Evolutionary conservation across 345 rosid genomes (phyloP).

Genomic region (Carallia brachiata): DNA sequence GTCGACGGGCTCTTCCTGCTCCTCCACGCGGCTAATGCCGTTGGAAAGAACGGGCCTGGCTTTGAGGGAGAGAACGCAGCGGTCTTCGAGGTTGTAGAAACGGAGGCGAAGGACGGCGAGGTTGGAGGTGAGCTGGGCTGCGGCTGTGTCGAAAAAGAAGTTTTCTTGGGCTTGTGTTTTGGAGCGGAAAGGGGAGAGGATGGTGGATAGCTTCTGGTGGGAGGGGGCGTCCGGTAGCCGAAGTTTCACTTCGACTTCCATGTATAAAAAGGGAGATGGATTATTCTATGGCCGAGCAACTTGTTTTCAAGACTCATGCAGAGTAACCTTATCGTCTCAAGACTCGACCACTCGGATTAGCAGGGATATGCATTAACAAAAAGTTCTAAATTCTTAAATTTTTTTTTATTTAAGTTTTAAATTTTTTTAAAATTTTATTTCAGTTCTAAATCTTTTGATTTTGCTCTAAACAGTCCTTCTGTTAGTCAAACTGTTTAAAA

Average conservation of each 20-base stretch:
- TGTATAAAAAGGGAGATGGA: background rate
- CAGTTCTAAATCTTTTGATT: too few species aligned
- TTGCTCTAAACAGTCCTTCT: too few species aligned
- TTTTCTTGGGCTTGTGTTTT: conserved; percentile 26
- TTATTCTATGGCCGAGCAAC: too few species aligned
- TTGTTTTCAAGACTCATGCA: too few species aligned
- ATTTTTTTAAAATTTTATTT: too few species aligned
- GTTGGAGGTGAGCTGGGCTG: conserved; percentile 20
- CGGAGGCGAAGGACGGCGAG: conserved; percentile 27
- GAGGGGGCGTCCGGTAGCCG: conserved; percentile 16
- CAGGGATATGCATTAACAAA: too few species aligned
- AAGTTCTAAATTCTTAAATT: too few species aligned
- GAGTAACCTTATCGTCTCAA: too few species aligned
- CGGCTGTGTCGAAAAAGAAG: conserved; percentile 24
- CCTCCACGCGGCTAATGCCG: conserved; percentile 29
- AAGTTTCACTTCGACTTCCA: conserved; percentile 30
- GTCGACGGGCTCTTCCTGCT: conserved; percentile 29
- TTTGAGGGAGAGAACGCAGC: conserved; percentile 27
- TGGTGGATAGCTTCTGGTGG: conserved; percentile 23
- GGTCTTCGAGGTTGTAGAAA: conserved; percentile 28
- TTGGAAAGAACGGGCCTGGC: conserved; percentile 19
- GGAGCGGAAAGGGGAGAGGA: conserved; percentile 26
- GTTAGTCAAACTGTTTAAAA: too few species aligned
- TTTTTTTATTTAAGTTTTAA: too few species aligned
- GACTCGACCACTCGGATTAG: too few species aligned